Conservation (phyloP, 306 rosid species). For the Lathyrus sativus region DNA sequence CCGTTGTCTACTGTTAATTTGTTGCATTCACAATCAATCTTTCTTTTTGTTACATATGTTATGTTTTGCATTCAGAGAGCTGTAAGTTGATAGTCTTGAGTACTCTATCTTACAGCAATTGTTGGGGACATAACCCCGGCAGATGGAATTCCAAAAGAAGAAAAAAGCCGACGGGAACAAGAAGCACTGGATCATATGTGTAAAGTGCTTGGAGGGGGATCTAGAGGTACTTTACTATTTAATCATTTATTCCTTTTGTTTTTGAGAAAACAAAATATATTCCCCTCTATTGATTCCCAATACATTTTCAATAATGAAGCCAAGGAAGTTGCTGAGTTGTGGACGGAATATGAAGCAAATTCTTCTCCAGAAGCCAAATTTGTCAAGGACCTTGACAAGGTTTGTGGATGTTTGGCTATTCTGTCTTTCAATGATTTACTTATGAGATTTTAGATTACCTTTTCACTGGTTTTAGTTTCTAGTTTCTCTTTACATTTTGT, state of each 20-base stretch:
- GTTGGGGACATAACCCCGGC: constrained; percentile 89
- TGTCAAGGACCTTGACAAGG: constrained; percentile 93
- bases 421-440: constrained; percentile 26
- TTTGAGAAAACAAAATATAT: constrained; percentile 13
- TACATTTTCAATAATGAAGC: constrained; percentile 51
- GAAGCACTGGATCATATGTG: constrained; percentile 90
- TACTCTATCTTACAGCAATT: constrained; percentile 60
- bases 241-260: constrained; percentile 25
- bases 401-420: constrained; percentile 25
- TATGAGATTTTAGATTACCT: constrained; percentile 11
- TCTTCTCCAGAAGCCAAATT: constrained; percentile 85
- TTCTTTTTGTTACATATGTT: neutral
- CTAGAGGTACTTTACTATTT: constrained; percentile 55
- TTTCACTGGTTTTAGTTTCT: constrained; percentile 5
- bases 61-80: neutral
- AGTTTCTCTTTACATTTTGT: neutral
- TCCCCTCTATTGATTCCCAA: constrained; percentile 29
- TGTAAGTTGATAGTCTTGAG: constrained; percentile 15
- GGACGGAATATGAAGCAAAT: constrained; percentile 84
- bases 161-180: constrained; percentile 69
- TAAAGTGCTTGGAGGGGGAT: constrained; percentile 88
- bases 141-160: constrained; percentile 80
- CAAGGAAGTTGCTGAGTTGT: constrained; percentile 71
- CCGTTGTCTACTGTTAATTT: neutral
- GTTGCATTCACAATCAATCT: neutral